phyloP scores from a whole-genome alignment of 2,329 filamentous ascomycete genomes.

The Fusarium virguliforme region DNA sequence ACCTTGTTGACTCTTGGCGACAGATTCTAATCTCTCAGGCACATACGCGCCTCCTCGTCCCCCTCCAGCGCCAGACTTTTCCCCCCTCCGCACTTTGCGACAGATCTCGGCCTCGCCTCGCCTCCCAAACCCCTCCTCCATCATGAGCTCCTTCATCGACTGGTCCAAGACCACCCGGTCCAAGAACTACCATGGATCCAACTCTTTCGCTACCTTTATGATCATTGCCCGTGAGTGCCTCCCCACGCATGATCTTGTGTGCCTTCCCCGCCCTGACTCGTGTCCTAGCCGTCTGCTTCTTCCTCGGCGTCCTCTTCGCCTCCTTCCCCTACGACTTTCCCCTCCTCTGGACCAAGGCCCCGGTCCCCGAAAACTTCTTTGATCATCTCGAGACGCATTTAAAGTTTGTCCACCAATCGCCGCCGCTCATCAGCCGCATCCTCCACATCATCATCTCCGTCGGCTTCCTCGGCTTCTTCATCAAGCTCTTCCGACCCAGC shows the following conservation, averaged over 20 bases:
- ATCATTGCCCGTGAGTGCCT: slow-evolving; percentile 89
- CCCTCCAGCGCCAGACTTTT: slow-evolving; percentile 5
- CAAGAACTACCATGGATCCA: slow-evolving; percentile 71
- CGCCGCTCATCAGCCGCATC: slow-evolving; percentile 91
- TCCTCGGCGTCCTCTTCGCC: slow-evolving; percentile 97
- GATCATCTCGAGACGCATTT: slow-evolving; percentile 91
- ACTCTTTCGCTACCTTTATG: slow-evolving; percentile 94
- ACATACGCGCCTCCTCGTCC: slow-evolving; percentile 16
- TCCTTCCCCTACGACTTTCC: slow-evolving; percentile 96
- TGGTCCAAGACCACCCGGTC: slow-evolving; percentile 72
- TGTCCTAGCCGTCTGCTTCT: slow-evolving; percentile 86
- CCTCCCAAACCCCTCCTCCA: slow-evolving; percentile 39
- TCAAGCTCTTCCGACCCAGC: slow-evolving; percentile 93
- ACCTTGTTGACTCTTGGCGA: slow-evolving; percentile 27
- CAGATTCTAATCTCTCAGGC: slow-evolving; percentile 19
- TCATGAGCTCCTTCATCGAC: slow-evolving; percentile 63
- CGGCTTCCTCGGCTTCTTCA: slow-evolving; percentile 89
- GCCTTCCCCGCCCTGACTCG: slow-evolving; percentile 16
- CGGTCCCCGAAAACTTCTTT: slow-evolving; percentile 79
- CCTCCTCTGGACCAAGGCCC: slow-evolving; percentile 83
- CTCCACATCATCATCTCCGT: slow-evolving; percentile 93
- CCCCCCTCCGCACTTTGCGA: slow-evolving; percentile 29
- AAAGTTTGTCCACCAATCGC: slow-evolving; percentile 90
- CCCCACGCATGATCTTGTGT: slow-evolving; percentile 18
- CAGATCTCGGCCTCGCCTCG: slow-evolving; percentile 27